Base-by-base conservation (phyloP, 352 stramenopile genomes). In the Phytopythium helicoides region DNA sequence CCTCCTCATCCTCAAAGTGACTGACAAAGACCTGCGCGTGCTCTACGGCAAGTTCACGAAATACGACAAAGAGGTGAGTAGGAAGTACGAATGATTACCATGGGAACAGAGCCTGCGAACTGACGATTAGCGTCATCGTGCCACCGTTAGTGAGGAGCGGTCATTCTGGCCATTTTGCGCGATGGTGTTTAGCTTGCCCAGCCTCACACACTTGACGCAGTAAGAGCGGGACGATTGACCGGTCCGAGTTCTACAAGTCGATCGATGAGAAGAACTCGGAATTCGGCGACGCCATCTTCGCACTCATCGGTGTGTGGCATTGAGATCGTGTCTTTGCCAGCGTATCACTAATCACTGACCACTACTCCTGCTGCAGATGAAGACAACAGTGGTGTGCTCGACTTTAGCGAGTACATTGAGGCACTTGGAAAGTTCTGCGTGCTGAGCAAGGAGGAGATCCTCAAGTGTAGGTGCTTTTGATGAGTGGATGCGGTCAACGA, bases 391-490 rank as follows among this genome's bases (percentile, higher is more conserved):
- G 79, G 79, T 31, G 68, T 83, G 15, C 44, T 89, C 21, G 79
- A 87, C 46, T 89, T 89, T 35, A 87, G 73, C 44, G 79, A 89
- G 37, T 89, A 89, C 53, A 74, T 89, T 31, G 79, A 89, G 47
- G 79, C 79, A 1, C 60, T 89, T 12, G 79, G 79, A n/a, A 86
- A 85, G 26, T 89, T 89, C 47, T 89, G 79, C 52, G 60, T 87
- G 23, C 60, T 89, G 14, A 86, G 70, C 54, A 87, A 86, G 42
- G 76, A 89, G 34, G 79, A 89, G 23, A 77, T 87, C 35, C 68
- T 89, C 50, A 89, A 86, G 59, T 85, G 78, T 87, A 64, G 18
- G 22, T 54, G 14, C 11, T 6, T 7, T 11, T 15, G 6, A 41
- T 51, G 3, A 3, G 25, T n/a, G 28, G 3, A 7, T 16, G 14